Base-by-base conservation (phyloP, 2,329 filamentous ascomycete species). In the Epichloe uncinata region DNA sequence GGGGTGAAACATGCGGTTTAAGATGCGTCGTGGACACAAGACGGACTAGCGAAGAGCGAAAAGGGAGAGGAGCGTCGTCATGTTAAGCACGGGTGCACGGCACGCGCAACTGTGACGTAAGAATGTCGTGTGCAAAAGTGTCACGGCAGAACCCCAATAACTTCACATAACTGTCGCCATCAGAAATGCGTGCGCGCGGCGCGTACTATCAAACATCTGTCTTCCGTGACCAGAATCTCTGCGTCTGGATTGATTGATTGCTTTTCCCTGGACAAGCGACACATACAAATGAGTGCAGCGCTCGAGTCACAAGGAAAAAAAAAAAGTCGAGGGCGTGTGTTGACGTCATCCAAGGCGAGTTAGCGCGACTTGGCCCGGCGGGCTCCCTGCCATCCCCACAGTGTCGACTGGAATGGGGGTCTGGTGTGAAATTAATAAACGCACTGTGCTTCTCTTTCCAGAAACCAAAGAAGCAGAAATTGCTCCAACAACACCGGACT, bases 31-130 rank as follows among this genome's bases (percentile, higher is more conserved):
- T 26, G 35, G 45, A 47, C 36, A 47, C 30, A 47, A 38, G 11
- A 38, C 45, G 35, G 35, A 11, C 7, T 47, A 38, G 41, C 41
- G 15, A 20, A 36, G 3, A 15, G 33, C 33, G n/a, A 16, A 18
- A 45, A 18, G 11, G n/a, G 20, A 20, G 43, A 45, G 43, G 12
- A 3, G 33, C 41, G n/a, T 15, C 6, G 16, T n/a, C 33, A 35
- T 4, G 33, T 36, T n/a, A 22, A 33, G 20, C 37, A 16, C n/a
- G 11, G 9, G 16, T 2, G 16, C 16, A 18, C n/a, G n/a, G n/a
- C n/a, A n/a, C n/a, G 37, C 26, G 34, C 20, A 35, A 18, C 22
- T 48, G 49, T 51, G 49, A 51, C 49, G 45, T 48, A 51, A 48
- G 15, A 22, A 8, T 44, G 30, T 43, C 49, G 40, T 45, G 16